Conservation (phyloP, 2,329 filamentous ascomycete species). For the Trichoderma gracile region DNA sequence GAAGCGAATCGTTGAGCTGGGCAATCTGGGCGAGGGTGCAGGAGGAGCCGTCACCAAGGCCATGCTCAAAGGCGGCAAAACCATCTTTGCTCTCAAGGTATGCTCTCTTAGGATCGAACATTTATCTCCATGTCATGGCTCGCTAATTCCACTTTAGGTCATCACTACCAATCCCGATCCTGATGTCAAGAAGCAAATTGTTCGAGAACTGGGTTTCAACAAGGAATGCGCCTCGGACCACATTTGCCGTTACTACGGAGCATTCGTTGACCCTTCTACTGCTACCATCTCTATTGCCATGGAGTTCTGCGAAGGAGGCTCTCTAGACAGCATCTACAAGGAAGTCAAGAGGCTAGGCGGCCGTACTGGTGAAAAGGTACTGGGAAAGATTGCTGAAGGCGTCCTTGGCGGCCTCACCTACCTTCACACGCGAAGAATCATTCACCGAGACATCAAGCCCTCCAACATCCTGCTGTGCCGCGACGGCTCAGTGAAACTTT, state of each 20-base stretch:
- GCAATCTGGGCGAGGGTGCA: slow-evolving; percentile 89
- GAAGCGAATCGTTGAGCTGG: slow-evolving; percentile 82
- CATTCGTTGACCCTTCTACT: slow-evolving; percentile 93
- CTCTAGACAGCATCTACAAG: slow-evolving; percentile 93
- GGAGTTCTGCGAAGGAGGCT: slow-evolving; percentile 98
- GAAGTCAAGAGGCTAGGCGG: slow-evolving; percentile 96
- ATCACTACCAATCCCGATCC: slow-evolving; percentile 98
- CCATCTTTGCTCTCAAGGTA: slow-evolving; percentile 94
- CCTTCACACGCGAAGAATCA: slow-evolving; percentile 92
- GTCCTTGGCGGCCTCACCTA: slow-evolving; percentile 93
- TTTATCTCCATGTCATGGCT: slow-evolving; percentile 12
- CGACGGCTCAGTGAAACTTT: slow-evolving; percentile 92
- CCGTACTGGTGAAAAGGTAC: slow-evolving; percentile 92
- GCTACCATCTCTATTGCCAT: slow-evolving; percentile 98
- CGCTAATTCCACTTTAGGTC: slow-evolving; percentile 59
- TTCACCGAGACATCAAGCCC: slow-evolving; percentile 98
- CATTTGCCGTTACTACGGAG: slow-evolving; percentile 96
- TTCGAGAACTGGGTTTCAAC: slow-evolving; percentile 95
- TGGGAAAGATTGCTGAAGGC: slow-evolving; percentile 95
- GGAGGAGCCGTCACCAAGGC: slow-evolving; percentile 93
- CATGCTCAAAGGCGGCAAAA: slow-evolving; percentile 86
- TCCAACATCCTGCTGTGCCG: slow-evolving; percentile 94
- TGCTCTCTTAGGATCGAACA: slow-evolving; percentile 23
- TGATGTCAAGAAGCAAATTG: slow-evolving; percentile 97
- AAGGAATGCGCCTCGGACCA: slow-evolving; percentile 94